Base-by-base conservation (phyloP, 345 rosid species). In the Eucalyptus brandiana region DNA sequence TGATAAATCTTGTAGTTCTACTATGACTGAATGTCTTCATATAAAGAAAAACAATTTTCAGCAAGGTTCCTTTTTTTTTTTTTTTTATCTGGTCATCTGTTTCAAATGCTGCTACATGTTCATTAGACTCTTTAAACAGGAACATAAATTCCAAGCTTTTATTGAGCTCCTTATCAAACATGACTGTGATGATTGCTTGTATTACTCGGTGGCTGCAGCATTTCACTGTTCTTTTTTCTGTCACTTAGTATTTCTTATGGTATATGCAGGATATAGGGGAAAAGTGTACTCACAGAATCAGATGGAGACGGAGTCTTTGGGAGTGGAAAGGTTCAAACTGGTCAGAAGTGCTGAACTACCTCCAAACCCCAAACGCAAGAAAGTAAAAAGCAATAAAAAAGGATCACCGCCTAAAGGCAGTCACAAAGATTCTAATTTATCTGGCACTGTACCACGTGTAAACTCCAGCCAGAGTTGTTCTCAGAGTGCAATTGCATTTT, bases 401-500 rank as follows among this genome's bases (percentile, higher is more conserved):
- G 91, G 90, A 76, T 89, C 86, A 88, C 92, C 86, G 30, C 80
- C 92, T 60, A 91, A 92, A 90, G 91, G 91, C 89, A 87, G 88
- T 86, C 91, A 91, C 86, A 93, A 92, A 89, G 93, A 89, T 92
- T 87, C 92, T 85, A 94, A 90, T 85, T 92, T 60, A 88, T 88
- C 93, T 28, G 88, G 87, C 89, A 65, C 87, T 65, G 37, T 67
- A 24, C 88, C 90, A 11, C 88, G 91, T 67, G 87, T 93, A 86
- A 54, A 90, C 88, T 92, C 96, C 48, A 72, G 90, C 56, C 92
- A 92, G 88, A 93, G 91, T 60, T 96, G 93, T 91, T 91, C 98
- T 87, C 93, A 94, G 92, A 96, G 92, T 90, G 98, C 95, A 87
- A 93, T 96, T 91, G 90, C 91, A 88, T 98, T 97, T 93, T 94